A percentile compares a stretch with the other conserved stretches of the same genome.
Evolutionary conservation across 208 protist species (phyloP).

Genomic region (Wallacemonas rigidus): DNA sequence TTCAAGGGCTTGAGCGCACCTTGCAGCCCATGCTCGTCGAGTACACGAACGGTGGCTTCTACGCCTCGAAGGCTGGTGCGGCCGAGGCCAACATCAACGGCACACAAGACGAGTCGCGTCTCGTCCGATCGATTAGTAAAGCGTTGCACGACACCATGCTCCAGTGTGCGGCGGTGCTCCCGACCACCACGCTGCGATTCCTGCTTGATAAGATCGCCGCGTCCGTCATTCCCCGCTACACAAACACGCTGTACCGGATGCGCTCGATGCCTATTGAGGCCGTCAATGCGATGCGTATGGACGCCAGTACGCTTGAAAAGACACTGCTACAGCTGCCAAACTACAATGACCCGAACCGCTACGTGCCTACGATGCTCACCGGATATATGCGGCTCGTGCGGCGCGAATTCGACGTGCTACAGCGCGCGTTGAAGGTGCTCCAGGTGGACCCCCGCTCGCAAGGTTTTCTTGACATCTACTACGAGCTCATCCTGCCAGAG

Average conservation of each 20-base stretch:
- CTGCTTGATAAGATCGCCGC: constrained; percentile 82
- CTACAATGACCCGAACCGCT: constrained; percentile 84
- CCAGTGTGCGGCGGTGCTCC: constrained; percentile 63
- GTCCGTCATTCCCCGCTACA: constrained; percentile 66
- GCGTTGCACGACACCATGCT: constrained; percentile 68
- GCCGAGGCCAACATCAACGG: constrained; percentile 15
- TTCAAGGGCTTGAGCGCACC: constrained; percentile 56
- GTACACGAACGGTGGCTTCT: constrained; percentile 70
- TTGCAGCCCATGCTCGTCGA: constrained; percentile 61
- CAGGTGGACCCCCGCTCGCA: constrained; percentile 74
- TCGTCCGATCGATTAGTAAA: constrained; percentile 61
- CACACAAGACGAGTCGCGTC: constrained; percentile 62
- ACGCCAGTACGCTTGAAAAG: constrained; percentile 75
- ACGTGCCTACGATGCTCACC: constrained; percentile 45
- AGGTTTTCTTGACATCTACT: constrained; percentile 86
- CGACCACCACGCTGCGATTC: constrained; percentile 69
- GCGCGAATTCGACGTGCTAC: constrained; percentile 80
- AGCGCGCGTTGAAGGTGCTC: constrained; percentile 85
- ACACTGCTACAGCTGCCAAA: constrained; percentile 84
- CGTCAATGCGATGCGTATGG: constrained; percentile 69
- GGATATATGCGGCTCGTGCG: constrained; percentile 80
- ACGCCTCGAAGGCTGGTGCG: constrained; percentile 19
- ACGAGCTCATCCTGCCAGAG: constrained; percentile 77
- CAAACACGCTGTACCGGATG: constrained; percentile 72
- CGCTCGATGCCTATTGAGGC: constrained; percentile 57